A percentile compares a stretch with the other conserved stretches of the same genome.
phyloP scores from a whole-genome alignment of 345 rosid species.

The Physaria fendleri region DNA sequence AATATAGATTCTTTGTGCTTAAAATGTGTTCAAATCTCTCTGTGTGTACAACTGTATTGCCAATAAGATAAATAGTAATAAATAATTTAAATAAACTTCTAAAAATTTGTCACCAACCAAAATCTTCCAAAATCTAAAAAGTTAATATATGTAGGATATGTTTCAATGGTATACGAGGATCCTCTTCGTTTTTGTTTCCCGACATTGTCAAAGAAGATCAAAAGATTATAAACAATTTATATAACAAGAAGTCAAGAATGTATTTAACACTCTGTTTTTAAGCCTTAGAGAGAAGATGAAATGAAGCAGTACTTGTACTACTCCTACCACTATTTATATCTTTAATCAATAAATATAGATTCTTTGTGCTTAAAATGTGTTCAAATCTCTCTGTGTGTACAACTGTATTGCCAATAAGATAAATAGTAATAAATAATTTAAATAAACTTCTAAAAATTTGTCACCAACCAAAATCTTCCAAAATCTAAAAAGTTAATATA shows the following conservation, averaged over 20 bases:
- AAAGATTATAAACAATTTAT: background rate
- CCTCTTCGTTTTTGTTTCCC: constrained; percentile 41
- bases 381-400: constrained; percentile 10
- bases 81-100: no score
- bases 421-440: background rate
- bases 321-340: constrained; percentile 22
- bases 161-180: constrained; percentile 86
- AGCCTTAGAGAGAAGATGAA: constrained; percentile 9
- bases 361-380: constrained; percentile 25
- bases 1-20: constrained; percentile 9
- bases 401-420: constrained; percentile 14
- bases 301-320: constrained; percentile 17
- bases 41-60: constrained; percentile 21
- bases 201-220: constrained; percentile 51
- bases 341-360: background rate
- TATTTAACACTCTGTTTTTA: background rate
- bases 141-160: no score
- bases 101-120: no score
- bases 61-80: background rate
- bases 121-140: no score
- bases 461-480: background rate
- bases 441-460: background rate
- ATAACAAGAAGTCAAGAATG: background rate
- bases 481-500: background rate
- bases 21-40: constrained; percentile 19